These are phyloP conservation scores for Globisporangium canariense DNA, from an alignment of 352 stramenopile genomes.

Conservation along the genomic window DNA sequence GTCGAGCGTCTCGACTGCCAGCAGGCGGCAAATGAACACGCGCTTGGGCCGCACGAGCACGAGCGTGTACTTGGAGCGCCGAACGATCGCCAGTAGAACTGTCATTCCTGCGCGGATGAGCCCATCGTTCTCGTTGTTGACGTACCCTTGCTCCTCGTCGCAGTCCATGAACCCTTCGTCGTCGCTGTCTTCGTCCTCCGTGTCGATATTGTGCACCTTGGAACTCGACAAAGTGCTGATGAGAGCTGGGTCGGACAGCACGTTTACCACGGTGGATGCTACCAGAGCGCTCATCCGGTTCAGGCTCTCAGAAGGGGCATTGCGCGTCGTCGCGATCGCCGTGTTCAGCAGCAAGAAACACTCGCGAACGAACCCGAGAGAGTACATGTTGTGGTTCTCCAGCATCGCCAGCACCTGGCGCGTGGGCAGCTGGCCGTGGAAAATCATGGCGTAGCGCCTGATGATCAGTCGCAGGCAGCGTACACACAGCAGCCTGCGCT, in stretches of 20 bases:
- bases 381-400: constrained; percentile 42
- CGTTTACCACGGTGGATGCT: constrained; percentile 44
- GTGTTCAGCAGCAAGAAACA: constrained; percentile 76
- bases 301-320: constrained; percentile 59
- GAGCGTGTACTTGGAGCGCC: constrained; percentile 68
- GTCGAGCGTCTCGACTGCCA: constrained; percentile 71
- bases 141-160: constrained; percentile 55
- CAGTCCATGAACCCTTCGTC: constrained; percentile 38
- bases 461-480: constrained; percentile 69
- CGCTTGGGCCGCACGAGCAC: constrained; percentile 60
- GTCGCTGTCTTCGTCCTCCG: constrained; percentile 27
- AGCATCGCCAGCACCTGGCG: constrained; percentile 59
- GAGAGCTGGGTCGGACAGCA: constrained; percentile 55
- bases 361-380: constrained; percentile 58
- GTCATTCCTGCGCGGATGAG: constrained; percentile 68
- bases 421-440: constrained; percentile 71
- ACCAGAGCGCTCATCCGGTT: constrained; percentile 50
- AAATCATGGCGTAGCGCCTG: constrained; percentile 72
- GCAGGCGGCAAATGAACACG: constrained; percentile 66
- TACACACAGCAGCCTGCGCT: constrained; percentile 55
- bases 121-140: constrained; percentile 62
- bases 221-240: constrained; percentile 44
- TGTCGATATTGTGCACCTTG: constrained; percentile 19
- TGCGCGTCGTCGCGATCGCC: constrained; percentile 65
- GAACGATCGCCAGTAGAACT: constrained; percentile 64